phyloP scores from a whole-genome alignment of 805 yeast species.

The Wickerhamiella domercqiae region DNA sequence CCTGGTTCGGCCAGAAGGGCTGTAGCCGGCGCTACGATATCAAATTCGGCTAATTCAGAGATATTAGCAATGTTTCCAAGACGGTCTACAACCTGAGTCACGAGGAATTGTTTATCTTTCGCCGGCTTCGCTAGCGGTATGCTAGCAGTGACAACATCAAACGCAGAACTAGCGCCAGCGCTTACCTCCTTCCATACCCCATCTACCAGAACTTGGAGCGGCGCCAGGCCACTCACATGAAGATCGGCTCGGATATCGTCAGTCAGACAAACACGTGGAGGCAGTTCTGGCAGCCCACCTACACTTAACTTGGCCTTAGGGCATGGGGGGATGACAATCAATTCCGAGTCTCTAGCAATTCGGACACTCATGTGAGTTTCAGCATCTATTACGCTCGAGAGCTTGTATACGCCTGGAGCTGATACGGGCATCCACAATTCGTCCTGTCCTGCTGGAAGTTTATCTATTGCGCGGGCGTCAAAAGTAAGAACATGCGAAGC shows the following conservation, averaged over 20 bases:
- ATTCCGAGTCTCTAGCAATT: slow-evolving; percentile 16
- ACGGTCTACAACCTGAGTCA: background rate
- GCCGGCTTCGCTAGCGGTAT: slow-evolving; percentile 1
- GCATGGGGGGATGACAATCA: slow-evolving; percentile 55
- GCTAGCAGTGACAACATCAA: background rate
- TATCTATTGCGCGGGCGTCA: slow-evolving; percentile 40
- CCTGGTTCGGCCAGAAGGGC: background rate
- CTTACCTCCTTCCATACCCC: slow-evolving; percentile 8
- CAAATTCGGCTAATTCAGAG: background rate
- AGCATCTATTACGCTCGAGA: slow-evolving; percentile 50
- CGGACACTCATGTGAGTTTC: slow-evolving; percentile 41
- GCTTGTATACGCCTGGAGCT: slow-evolving; percentile 63
- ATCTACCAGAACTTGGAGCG: slow-evolving; percentile 35
- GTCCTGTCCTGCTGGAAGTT: slow-evolving; percentile 12
- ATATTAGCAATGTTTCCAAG: background rate
- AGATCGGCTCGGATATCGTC: slow-evolving; percentile 38
- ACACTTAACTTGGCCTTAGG: slow-evolving; percentile 48
- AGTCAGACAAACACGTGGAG: slow-evolving; percentile 37
- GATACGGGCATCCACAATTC: slow-evolving; percentile 44
- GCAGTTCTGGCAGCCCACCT: slow-evolving; percentile 7
- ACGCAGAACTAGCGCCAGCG: slow-evolving; percentile 2
- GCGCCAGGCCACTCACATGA: slow-evolving; percentile 60
- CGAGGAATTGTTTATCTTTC: slow-evolving; percentile 1
- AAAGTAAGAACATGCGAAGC: slow-evolving; percentile 28
- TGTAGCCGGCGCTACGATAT: background rate